Evolutionary conservation across 2,329 filamentous ascomycete genomes (phyloP), one percentile per base, ranked within the genome.

Genomic region (Alternaria incomplexa): DNA sequence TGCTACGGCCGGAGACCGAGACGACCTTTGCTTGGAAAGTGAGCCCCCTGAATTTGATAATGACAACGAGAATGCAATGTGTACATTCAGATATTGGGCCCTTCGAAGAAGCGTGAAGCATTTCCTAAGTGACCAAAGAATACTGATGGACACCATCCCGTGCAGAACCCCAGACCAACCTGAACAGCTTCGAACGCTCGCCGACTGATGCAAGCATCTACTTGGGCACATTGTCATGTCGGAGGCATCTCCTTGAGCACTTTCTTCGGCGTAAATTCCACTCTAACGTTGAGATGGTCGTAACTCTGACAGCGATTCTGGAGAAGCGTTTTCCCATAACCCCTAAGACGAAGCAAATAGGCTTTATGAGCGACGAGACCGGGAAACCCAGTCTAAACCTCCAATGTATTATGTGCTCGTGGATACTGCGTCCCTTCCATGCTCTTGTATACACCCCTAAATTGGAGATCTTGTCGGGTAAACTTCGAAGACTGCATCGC

Each of bases 211-310:
- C n/a, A 0, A 40, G n/a, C 15, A 17, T 11, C 9, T 40, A 1
- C 0, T 10, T 40, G 36, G 3, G 0, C 0, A 40, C 1, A 36
- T 36, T 3, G 32, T 0, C 15, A 4, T 36, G 1, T 3, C 4
- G 4, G 32, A 15, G 0, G 32, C 15, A n/a, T 5, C n/a, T n/a
- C 8, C 15, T n/a, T 1, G 32, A 36, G 4, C 15, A 5, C 15
- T 4, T 36, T 36, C 0, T 8, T 36, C 15, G 0, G 4, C 7
- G 15, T 3, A 2, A 36, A 15, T 36, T 36, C 15, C 32, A 10
- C 0, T 36, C 4, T 5, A 9, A 1, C 5, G 2, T 10, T 8
- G 8, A 36, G 0, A 9, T n/a, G 4, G 1, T 36, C 32, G 32
- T 0, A 36, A 36, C 11, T 17, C 32, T n/a, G 9, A 5, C 48